Percentiles rank a stretch among this genome's conserved stretches.
Evolutionary conservation across 805 yeast genomes (phyloP).

Genomic region (Candida stauntonica): DNA sequence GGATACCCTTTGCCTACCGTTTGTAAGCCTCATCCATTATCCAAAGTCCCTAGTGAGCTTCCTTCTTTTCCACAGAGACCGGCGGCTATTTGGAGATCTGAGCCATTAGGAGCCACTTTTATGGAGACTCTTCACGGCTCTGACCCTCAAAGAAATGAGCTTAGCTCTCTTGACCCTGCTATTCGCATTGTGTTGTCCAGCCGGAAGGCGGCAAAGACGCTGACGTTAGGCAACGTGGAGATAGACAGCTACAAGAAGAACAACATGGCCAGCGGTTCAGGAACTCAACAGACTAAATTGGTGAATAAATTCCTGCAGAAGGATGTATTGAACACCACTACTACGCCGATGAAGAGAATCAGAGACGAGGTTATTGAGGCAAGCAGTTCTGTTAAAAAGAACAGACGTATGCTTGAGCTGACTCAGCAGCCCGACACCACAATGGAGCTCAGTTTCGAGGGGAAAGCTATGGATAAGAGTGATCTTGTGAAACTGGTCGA

Average conservation of each 20-base stretch:
- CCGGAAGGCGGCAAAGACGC: conserved; percentile 9
- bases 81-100: conserved; percentile 10
- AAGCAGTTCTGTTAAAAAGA: conserved; percentile 24
- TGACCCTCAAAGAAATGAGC: neutral
- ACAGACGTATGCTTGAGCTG: conserved; percentile 19
- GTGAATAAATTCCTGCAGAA: conserved; percentile 12
- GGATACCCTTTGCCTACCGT: conserved; percentile 17
- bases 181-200: conserved; percentile 10
- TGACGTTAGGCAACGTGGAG: conserved; percentile 18
- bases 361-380: conserved; percentile 26
- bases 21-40: conserved; percentile 1
- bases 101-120: conserved; percentile 12
- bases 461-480: conserved; percentile 40
- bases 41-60: conserved; percentile 11
- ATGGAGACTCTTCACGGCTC: conserved; percentile 5
- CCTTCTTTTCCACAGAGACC: conserved; percentile 16
- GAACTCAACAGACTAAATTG: neutral
- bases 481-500: conserved; percentile 39
- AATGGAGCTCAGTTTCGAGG: conserved; percentile 41
- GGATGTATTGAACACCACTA: conserved; percentile 1
- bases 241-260: conserved; percentile 15
- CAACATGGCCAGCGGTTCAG: neutral
- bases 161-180: conserved; percentile 12
- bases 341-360: conserved; percentile 26
- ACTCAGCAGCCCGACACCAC: conserved; percentile 23